phyloP scores from a whole-genome alignment of 108 stramenopile species.

The Skeletonema grethae region DNA sequence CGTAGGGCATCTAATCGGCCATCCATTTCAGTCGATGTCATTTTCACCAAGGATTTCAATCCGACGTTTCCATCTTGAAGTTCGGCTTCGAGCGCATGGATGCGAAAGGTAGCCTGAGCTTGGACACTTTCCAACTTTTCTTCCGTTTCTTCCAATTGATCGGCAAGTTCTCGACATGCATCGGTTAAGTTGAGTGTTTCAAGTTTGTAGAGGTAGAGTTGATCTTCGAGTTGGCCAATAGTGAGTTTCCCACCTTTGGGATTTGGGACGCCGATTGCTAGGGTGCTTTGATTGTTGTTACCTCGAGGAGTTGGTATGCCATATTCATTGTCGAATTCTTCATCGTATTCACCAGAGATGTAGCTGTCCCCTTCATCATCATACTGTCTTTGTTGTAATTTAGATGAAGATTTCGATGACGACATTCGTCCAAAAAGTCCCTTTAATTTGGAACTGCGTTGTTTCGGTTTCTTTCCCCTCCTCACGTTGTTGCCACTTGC shows the following conservation, averaged over 20 bases:
- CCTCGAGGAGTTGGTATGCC: background rate
- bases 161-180: conserved; percentile 41
- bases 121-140: conserved; percentile 34
- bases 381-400: background rate
- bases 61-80: conserved; percentile 44
- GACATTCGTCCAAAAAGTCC: conserved; percentile 2
- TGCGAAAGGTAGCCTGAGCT: conserved; percentile 47
- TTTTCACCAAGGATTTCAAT: conserved; percentile 38
- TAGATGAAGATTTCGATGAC: conserved; percentile 1
- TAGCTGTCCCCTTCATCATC: conserved; percentile 20
- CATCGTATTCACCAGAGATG: conserved; percentile 40
- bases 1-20: conserved; percentile 34
- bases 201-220: conserved; percentile 47
- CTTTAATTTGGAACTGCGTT: background rate
- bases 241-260: conserved; percentile 20
- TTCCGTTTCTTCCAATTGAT: conserved; percentile 45
- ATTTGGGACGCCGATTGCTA: conserved; percentile 42
- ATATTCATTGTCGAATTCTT: conserved; percentile 18
- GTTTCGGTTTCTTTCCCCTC: background rate
- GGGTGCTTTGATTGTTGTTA: background rate
- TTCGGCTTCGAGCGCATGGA: conserved; percentile 49
- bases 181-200: conserved; percentile 48
- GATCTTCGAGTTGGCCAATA: conserved; percentile 39
- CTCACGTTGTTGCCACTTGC: background rate
- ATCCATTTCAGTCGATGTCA: conserved; percentile 51